Percentiles rank a stretch among this genome's conserved stretches.
Evolutionary conservation across 352 stramenopile species (phyloP).

Genomic region (Globisporangium acanthophoron): DNA sequence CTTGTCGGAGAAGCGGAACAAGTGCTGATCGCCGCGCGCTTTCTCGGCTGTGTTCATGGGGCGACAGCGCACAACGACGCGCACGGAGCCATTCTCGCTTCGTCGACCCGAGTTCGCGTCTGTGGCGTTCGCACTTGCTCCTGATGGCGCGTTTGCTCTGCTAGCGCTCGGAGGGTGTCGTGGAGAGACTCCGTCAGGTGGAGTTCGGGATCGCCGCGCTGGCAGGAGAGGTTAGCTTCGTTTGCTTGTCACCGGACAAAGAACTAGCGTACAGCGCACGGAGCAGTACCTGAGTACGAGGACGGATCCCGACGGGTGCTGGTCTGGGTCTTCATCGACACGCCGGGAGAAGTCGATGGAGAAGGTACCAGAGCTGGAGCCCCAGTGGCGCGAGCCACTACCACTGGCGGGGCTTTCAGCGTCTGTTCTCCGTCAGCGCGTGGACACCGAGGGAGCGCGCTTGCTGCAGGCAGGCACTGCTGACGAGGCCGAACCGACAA

Average conservation of each 20-base stretch:
- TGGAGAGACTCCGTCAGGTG: constrained; percentile 1
- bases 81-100: constrained; percentile 26
- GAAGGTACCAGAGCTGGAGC: background rate
- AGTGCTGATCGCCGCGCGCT: constrained; percentile 35
- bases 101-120: constrained; percentile 1
- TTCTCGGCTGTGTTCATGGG: constrained; percentile 53
- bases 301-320: constrained; percentile 9
- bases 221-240: background rate
- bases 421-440: background rate
- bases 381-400: background rate
- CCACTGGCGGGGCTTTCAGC: background rate
- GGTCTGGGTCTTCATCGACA: background rate
- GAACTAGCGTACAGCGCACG: background rate
- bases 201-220: constrained; percentile 10
- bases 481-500: no score
- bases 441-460: no score
- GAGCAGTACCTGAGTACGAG: background rate
- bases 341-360: background rate
- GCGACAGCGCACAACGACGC: constrained; percentile 57
- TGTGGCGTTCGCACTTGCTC: background rate
- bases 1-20: constrained; percentile 51
- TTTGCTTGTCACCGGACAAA: background rate
- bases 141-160: background rate
- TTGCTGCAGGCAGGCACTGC: no score
- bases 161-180: background rate